Evolutionary conservation across 805 yeast species (phyloP), one percentile per base, ranked within the genome.

Genomic region (Kuraishia cidri): DNA sequence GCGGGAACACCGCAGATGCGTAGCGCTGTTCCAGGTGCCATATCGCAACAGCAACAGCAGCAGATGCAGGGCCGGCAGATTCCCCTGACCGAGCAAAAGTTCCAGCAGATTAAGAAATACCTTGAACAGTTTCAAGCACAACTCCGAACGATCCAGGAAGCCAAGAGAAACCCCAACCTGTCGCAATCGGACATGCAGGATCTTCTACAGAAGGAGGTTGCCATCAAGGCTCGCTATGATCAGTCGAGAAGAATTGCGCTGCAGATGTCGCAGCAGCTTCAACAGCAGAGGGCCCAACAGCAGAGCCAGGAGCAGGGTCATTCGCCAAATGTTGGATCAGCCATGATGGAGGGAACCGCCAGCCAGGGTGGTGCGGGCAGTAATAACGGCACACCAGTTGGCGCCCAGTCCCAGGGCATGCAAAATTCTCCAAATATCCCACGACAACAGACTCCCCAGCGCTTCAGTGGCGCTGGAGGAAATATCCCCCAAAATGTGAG

Each of bases 161-260:
- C 66, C 24, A 71, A 69, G 38, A 56, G 54, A 13, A 61, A 64
- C 24, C 62, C 64, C 8, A 58, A 55, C 19, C 42, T 70, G 14
- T 52, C 71, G 4, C 64, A 69, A 2, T 74, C 66, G 5, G 69
- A 66, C 33, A 36, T 64, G 24, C 51, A 62, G 4, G 59, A 59
- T 26, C 54, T 68, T n/a, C 60, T 61, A 10, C 64, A 62, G 32
- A 75, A 74, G 45, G 71, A 75, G 39, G 54, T 57, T 13, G 68
- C 69, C 24, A 46, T 70, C 41, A 66, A 58, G 36, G 56, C 53
- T 23, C 66, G 71, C 35, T 64, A 64, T 40, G 63, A 65, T 15
- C 68, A 67, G 30, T 73, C 68, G 42, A 70, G 67, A 37, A 64
- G 64, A 35, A 64, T 67, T 31, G 78, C 77, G 1, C 48, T 60